A percentile compares a stretch with the other conserved stretches of the same genome.
Conservation (phyloP, 306 rosid genomes). For the Mimosa pudica region DNA sequence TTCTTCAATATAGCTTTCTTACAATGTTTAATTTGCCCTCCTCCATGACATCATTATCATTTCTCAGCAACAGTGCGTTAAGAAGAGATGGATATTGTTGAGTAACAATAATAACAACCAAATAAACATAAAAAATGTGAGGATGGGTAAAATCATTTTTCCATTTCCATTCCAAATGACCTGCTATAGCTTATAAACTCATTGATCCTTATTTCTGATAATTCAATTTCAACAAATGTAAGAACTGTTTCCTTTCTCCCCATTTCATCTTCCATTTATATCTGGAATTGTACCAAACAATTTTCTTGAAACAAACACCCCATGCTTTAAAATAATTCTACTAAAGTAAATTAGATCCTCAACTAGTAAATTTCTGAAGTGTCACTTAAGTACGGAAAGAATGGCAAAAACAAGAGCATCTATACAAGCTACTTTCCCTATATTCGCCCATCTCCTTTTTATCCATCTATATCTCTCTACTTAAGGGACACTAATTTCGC, state of each 20-base stretch:
- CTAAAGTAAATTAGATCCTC: constrained; percentile 9
- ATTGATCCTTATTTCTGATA: neutral
- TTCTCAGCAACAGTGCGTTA: neutral
- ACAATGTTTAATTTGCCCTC: neutral
- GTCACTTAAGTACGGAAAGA: neutral
- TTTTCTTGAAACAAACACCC: neutral
- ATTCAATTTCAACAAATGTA: neutral
- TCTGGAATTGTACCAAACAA: neutral
- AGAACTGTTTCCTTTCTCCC: neutral
- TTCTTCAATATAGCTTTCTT: neutral
- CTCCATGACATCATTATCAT: neutral
- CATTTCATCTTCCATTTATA: constrained; percentile 8
- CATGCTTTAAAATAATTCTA: constrained; percentile 9
- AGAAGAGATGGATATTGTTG: neutral
- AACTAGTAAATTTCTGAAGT: neutral
- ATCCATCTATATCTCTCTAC: neutral
- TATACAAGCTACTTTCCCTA: neutral
- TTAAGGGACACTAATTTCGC: neutral
- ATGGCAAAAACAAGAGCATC: neutral
- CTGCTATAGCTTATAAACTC: neutral
- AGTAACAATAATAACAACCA: neutral
- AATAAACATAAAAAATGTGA: neutral
- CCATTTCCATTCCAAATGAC: neutral
- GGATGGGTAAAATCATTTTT: neutral
- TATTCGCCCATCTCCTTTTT: neutral